Evolutionary conservation across 768 basidiomycete species (phyloP).

Genomic region (Rhizopogon vesiculosus): DNA sequence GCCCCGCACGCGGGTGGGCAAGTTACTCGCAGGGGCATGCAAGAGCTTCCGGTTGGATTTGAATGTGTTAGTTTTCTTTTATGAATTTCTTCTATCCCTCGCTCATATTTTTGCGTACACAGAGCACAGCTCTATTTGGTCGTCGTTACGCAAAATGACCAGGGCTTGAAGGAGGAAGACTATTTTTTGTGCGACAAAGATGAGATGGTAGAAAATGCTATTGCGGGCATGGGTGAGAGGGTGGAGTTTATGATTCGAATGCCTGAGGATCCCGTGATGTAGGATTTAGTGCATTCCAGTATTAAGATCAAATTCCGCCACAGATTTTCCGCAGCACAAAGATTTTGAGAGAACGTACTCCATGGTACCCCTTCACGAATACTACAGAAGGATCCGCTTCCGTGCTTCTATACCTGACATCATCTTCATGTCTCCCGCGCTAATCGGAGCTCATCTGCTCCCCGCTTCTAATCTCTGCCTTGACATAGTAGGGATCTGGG

Average conservation of each 20-base stretch:
- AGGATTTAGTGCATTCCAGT: not conserved
- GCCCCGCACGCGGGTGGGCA: constrained; percentile 24
- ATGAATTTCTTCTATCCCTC: not conserved
- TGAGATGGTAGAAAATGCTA: constrained; percentile 21
- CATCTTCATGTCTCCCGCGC: too few species aligned
- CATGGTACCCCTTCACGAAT: too few species aligned
- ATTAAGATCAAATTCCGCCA: too few species aligned
- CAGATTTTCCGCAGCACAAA: too few species aligned
- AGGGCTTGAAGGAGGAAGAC: constrained; percentile 18
- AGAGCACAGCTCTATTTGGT: constrained; percentile 23
- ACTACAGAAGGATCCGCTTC: too few species aligned
- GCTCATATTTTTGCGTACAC: not conserved
- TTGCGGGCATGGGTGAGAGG: constrained; percentile 10
- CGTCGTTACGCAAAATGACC: constrained; percentile 18
- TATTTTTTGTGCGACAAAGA: constrained; percentile 24
- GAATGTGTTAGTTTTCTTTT: constrained; percentile 11
- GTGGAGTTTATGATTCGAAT: not conserved
- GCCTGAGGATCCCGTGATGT: not conserved
- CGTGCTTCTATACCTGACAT: too few species aligned
- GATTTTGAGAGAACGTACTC: too few species aligned
- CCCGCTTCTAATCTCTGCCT: too few species aligned
- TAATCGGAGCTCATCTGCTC: too few species aligned
- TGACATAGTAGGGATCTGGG: too few species aligned
- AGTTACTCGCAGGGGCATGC: constrained; percentile 22
- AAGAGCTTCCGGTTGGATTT: constrained; percentile 23